Evolutionary conservation across 208 protist genomes (phyloP).

Genomic region (Naegleria fowleri): DNA sequence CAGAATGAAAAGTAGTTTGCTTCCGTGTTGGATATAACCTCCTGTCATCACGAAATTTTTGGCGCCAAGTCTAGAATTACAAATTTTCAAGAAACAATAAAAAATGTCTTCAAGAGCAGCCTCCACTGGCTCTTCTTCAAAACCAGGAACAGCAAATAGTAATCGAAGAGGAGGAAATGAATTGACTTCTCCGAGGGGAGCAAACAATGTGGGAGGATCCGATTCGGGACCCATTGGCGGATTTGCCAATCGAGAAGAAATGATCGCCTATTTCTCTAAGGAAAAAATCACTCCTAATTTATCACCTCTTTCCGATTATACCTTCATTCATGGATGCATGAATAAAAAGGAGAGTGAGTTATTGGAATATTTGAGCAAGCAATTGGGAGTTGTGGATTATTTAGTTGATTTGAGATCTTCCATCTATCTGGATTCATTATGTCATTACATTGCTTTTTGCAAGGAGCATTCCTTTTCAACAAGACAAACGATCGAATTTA

Average conservation of each 20-base stretch:
- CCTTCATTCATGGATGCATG: background rate
- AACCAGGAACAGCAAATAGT: too few relatives aligned
- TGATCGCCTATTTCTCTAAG: background rate
- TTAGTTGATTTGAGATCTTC: background rate
- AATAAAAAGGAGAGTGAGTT: background rate
- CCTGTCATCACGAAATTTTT: too few relatives aligned
- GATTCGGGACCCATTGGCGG: background rate
- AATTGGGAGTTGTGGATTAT: background rate
- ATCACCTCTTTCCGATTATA: background rate
- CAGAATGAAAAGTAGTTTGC: too few relatives aligned
- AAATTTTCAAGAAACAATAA: too few relatives aligned
- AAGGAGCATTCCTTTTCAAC: background rate
- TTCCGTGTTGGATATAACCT: too few relatives aligned
- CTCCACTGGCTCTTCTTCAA: too few relatives aligned
- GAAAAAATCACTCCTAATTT: background rate
- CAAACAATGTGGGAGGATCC: too few relatives aligned
- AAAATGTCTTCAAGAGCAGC: too few relatives aligned
- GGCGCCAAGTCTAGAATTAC: too few relatives aligned
- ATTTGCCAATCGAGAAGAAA: background rate
- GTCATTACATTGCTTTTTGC: background rate
- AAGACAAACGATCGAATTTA: background rate
- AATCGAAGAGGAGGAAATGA: too few relatives aligned
- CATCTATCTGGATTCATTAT: background rate
- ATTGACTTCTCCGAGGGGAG: too few relatives aligned
- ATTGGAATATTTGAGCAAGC: background rate